Evolutionary conservation across 208 protist genomes (phyloP).

Genomic region (Novymonas esmeraldas): DNA sequence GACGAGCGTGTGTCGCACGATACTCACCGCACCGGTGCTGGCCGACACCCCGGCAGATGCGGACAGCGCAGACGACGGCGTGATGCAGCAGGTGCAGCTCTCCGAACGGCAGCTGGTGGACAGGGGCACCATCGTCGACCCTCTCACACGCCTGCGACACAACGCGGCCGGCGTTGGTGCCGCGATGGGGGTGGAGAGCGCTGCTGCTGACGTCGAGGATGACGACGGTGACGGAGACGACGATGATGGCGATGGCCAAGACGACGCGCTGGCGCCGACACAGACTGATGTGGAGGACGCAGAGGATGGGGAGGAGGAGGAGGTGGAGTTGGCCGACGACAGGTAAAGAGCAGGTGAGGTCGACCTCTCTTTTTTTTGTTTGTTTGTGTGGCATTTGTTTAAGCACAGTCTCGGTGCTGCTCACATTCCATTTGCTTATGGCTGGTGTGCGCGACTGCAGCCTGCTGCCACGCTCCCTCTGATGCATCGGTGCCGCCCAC

Average conservation of each 20-base stretch:
- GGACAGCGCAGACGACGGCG: background rate
- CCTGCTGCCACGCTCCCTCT: no score
- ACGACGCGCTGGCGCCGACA: background rate
- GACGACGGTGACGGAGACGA: slow-evolving; percentile 1
- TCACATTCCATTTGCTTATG: no score
- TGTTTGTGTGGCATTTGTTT: no score
- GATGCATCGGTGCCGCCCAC: no score
- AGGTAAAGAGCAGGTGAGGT: no score
- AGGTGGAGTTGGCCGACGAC: no score
- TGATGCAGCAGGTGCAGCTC: background rate
- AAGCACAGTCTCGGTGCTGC: no score
- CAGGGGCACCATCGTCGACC: slow-evolving; percentile 34
- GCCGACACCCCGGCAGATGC: slow-evolving; percentile 2
- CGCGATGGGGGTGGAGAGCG: background rate
- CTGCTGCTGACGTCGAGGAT: background rate
- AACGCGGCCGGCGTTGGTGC: background rate
- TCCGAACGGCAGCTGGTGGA: slow-evolving; percentile 29
- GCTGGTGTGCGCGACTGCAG: no score
- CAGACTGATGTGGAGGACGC: background rate
- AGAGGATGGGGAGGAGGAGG: background rate
- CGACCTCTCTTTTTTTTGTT: no score
- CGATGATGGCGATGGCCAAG: slow-evolving; percentile 3
- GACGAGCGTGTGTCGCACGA: slow-evolving; percentile 47
- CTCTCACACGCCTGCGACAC: slow-evolving; percentile 18
- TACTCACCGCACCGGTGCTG: slow-evolving; percentile 61